Conservation (phyloP, 495 filamentous ascomycete species). For the Penicillium odoratum region DNA sequence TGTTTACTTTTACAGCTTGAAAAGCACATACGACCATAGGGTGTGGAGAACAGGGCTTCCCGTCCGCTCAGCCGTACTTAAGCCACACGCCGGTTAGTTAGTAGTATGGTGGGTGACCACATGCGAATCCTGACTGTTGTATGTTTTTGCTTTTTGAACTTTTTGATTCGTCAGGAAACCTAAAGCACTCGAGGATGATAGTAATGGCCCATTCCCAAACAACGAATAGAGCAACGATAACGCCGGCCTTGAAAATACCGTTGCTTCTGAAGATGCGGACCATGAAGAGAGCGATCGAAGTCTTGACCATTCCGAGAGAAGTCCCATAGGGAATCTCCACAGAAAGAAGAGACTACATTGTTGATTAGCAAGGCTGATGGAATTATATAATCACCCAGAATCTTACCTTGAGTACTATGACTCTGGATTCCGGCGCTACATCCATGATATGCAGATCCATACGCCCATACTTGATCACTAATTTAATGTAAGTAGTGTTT, state of each 20-base stretch:
- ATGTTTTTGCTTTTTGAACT: too few species aligned
- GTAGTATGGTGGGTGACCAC: too few species aligned
- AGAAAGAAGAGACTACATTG: background rate
- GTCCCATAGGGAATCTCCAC: constrained; percentile 13
- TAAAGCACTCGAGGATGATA: background rate
- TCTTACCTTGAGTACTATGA: background rate
- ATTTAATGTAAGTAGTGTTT: background rate
- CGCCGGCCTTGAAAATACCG: constrained; percentile 7
- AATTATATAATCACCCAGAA: background rate
- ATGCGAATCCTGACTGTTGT: too few species aligned
- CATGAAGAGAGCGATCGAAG: constrained; percentile 20
- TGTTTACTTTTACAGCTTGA: too few species aligned
- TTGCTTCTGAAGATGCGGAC: constrained; percentile 19
- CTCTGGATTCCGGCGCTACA: background rate
- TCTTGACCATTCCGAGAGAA: constrained; percentile 15
- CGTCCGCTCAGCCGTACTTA: too few species aligned
- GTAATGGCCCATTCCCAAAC: background rate
- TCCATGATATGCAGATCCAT: background rate
- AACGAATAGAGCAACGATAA: background rate
- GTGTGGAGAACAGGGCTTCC: too few species aligned
- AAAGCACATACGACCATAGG: too few species aligned
- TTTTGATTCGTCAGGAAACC: too few species aligned
- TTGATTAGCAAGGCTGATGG: background rate
- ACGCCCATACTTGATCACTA: background rate
- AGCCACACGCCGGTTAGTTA: too few species aligned